Conservation (phyloP, 805 yeast genomes). For the Nakazawaea siamensis region DNA sequence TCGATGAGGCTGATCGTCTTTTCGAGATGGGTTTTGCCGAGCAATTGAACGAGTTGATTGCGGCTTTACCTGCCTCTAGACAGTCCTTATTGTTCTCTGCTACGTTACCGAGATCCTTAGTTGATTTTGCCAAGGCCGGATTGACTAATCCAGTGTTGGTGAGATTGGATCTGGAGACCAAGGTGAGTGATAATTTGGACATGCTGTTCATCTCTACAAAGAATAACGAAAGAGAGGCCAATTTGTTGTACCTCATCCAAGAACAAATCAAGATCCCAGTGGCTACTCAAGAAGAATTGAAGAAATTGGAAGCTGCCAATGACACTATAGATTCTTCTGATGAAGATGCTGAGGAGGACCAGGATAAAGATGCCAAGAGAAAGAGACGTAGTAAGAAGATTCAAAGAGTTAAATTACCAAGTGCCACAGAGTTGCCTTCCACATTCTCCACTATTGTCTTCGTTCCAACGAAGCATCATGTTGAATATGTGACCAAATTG, state of each 20-base stretch:
- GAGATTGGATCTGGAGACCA: conserved; percentile 86
- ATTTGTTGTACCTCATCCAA: conserved; percentile 65
- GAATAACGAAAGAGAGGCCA: conserved; percentile 84
- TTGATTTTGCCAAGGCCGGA: conserved; percentile 97
- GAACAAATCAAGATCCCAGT: conserved; percentile 79
- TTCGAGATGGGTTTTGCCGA: conserved; percentile 96
- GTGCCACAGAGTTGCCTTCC: conserved; percentile 80
- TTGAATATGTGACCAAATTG: conserved; percentile 74
- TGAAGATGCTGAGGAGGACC: conserved; percentile 36
- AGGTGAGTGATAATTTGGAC: conserved; percentile 83
- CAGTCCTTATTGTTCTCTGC: conserved; percentile 92
- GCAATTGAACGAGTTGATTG: conserved; percentile 82
- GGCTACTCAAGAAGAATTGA: conserved; percentile 63
- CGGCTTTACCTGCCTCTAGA: conserved; percentile 71
- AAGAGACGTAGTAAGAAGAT: conserved; percentile 28
- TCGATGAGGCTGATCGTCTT: conserved; percentile 95
- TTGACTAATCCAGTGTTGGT: conserved; percentile 86
- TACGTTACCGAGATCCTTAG: conserved; percentile 84
- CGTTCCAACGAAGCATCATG: conserved; percentile 97
- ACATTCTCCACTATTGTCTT: conserved; percentile 83
- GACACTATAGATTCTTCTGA: conserved; percentile 45
- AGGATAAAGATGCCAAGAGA: conserved; percentile 20
- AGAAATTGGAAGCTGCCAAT: conserved; percentile 40
- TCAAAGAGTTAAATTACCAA: conserved; percentile 52
- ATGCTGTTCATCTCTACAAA: conserved; percentile 82